Evolutionary conservation across 2,329 filamentous ascomycete genomes (phyloP), one percentile per base, ranked within the genome.

Genomic region (Cadophora sp.): DNA sequence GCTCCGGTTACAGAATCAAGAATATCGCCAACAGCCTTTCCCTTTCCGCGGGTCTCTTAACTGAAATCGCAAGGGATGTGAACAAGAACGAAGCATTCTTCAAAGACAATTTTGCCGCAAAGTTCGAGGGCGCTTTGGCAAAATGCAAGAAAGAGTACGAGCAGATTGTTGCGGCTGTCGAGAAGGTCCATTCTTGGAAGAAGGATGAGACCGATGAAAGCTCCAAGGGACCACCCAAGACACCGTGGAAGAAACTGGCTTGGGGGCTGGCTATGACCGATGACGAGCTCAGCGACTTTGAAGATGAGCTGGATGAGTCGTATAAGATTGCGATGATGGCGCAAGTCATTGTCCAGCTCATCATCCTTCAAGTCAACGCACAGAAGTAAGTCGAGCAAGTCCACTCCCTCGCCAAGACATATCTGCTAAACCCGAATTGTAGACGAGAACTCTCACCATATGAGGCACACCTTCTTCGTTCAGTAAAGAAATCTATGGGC

Each of bases 71-170:
- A 14, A 58, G 58, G 9, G 59, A 60, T 39, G 60, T 68, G 13
- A 66, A 68, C 22, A 13, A 41, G 18, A 59, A 68, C 41, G 66
- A 48, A 18, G 27, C 33, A 11, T 45, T 50, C 13, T 68, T 68
- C 58, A 68, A 66, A 43, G 66, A 68, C 36, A 62, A 58, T 18
- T 66, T 68, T 53, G 13, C 63, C 27, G 6, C 20, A 18, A 66
- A 56, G 11, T 65, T 67, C 27, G 8, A 55, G 20, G 47, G 43
- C 39, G 53, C 60, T 20, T 20, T 56, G 4, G n/a, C 14, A 7
- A 65, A 63, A 48, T 68, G 66, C 13, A 63, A 59, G 53, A 62
- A 59, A n/a, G 45, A 66, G 39, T 68, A 62, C 33, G 50, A 63
- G 33, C 56, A 36, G 22, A 22, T 60, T 9, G 22, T 59, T 20